Conservation (phyloP, 2,329 filamentous ascomycete genomes). For the Fusarium foetens region DNA sequence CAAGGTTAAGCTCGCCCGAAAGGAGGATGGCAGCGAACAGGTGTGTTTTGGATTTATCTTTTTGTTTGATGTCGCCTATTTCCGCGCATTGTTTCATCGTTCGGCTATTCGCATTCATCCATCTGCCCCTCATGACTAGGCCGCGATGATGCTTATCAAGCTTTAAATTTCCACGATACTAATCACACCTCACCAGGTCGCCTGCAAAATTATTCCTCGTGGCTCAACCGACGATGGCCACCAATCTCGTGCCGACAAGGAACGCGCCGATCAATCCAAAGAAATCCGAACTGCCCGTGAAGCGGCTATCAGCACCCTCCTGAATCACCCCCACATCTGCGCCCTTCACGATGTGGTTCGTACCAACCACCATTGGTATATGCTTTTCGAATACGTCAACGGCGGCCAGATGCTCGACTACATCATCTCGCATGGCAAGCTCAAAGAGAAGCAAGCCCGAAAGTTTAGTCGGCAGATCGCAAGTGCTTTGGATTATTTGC, state of each 20-base stretch:
- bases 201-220: conserved; percentile 95
- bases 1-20: conserved; percentile 95
- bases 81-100: not conserved
- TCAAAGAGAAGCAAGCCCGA: conserved; percentile 98
- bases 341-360: conserved; percentile 94
- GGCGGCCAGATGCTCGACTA: conserved; percentile 99
- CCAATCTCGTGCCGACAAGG: conserved; percentile 75
- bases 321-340: conserved; percentile 96
- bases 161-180: conserved; percentile 21
- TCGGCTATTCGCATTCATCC: conserved; percentile 1
- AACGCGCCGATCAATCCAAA: conserved; percentile 94
- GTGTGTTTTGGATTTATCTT: conserved; percentile 58
- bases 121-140: conserved; percentile 24
- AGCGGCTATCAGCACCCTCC: conserved; percentile 92
- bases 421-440: conserved; percentile 96
- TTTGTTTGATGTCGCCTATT: not conserved
- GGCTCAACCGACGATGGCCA: conserved; percentile 88
- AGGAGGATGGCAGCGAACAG: conserved; percentile 90
- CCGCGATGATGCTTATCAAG: conserved; percentile 1
- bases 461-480: conserved; percentile 98
- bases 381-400: conserved; percentile 99
- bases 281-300: conserved; percentile 95
- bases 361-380: conserved; percentile 99
- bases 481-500: conserved; percentile 95
- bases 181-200: conserved; percentile 65